Evolutionary conservation across 2,329 filamentous ascomycete genomes (phyloP).

Genomic region (Epichloe elymi): DNA sequence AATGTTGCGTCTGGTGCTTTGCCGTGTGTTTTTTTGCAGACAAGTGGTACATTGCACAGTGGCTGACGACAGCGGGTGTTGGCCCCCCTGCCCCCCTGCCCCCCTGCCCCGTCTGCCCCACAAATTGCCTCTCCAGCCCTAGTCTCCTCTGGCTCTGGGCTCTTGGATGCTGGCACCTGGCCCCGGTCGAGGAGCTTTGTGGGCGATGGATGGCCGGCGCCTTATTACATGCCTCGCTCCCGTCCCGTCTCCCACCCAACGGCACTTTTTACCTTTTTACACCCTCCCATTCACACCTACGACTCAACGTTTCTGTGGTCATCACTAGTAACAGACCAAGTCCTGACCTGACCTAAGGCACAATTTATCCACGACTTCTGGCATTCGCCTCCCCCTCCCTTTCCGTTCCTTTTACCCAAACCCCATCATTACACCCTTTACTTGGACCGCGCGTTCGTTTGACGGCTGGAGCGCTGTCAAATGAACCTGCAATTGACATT

Average conservation of each 20-base stretch:
- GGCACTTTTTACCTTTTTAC: not conserved
- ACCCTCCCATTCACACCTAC: not conserved
- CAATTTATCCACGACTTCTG: not conserved
- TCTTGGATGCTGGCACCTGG: too few relatives aligned
- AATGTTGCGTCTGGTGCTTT: too few relatives aligned
- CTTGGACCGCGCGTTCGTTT: constrained; percentile 71
- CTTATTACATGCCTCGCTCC: not conserved
- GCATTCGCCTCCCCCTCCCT: constrained; percentile 5
- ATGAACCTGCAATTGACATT: constrained; percentile 86
- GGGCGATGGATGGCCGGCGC: too few relatives aligned
- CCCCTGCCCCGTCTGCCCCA: too few relatives aligned
- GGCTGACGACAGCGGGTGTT: too few relatives aligned
- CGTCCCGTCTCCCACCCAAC: not conserved
- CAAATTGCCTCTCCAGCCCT: too few relatives aligned
- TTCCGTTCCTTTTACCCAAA: constrained; percentile 5
- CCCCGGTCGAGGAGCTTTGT: too few relatives aligned
- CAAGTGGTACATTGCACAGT: too few relatives aligned
- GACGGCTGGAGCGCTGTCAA: constrained; percentile 77
- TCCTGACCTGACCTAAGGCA: constrained; percentile 1
- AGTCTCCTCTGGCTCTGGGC: too few relatives aligned
- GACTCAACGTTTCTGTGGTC: constrained; percentile 2
- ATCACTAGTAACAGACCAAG: too few relatives aligned
- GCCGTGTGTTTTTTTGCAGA: too few relatives aligned
- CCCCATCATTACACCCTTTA: constrained; percentile 11
- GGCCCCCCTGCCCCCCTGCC: too few relatives aligned